These are phyloP conservation scores for Cucumis hystrix DNA, from an alignment of 306 rosid species.

Conservation along the genomic window DNA sequence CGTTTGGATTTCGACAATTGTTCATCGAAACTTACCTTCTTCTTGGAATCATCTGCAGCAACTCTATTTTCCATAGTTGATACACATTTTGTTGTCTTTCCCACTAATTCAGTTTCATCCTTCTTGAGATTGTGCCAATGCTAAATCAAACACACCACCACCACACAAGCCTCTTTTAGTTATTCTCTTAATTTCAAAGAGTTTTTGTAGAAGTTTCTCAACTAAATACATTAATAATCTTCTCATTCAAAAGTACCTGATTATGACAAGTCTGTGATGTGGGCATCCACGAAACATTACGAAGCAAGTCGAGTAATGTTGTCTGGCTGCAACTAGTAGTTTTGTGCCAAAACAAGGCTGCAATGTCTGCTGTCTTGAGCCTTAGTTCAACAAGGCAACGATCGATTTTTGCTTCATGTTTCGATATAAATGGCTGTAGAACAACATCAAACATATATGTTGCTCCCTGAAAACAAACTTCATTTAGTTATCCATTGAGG, in stretches of 20 bases:
- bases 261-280: neutral
- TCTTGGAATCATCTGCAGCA: neutral
- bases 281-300: conserved; percentile 8
- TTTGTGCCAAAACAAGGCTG: conserved; percentile 13
- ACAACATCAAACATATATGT: conserved; percentile 7
- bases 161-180: neutral
- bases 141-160: neutral
- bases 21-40: neutral
- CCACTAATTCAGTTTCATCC: neutral
- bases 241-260: neutral
- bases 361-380: conserved; percentile 9
- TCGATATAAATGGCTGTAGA: conserved; percentile 12
- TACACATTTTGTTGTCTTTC: neutral
- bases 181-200: neutral
- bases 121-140: neutral
- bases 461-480: conserved; percentile 14
- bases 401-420: conserved; percentile 27
- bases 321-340: conserved; percentile 10
- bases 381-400: conserved; percentile 12
- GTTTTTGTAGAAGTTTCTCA: neutral
- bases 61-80: neutral
- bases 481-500: neutral
- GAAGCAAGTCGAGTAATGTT: conserved; percentile 13
- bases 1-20: neutral
- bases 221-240: neutral